Conservation (phyloP, 2,329 filamentous ascomycete genomes). For the Fusarium burgessii region DNA sequence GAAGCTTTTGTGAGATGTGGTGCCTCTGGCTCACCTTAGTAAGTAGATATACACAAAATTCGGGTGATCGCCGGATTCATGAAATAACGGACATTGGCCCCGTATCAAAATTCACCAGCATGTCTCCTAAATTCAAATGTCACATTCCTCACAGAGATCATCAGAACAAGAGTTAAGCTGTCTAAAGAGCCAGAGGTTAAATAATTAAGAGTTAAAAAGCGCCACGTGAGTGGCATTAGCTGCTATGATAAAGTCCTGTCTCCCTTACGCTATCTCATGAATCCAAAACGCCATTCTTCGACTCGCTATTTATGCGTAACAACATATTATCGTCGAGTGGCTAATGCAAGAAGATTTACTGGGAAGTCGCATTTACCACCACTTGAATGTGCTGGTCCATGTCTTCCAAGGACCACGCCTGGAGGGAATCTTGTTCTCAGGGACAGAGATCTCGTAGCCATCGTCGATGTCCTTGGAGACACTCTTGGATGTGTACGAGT, state of each 20-base stretch:
- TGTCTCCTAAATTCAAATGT: too few relatives aligned
- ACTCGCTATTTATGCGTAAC: not conserved
- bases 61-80: too few relatives aligned
- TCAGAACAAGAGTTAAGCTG: not conserved
- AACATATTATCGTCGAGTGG: not conserved
- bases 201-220: constrained; percentile 12
- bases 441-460: constrained; percentile 41
- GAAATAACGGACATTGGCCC: too few relatives aligned
- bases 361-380: constrained; percentile 21
- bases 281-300: constrained; percentile 10
- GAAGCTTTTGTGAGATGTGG: not conserved
- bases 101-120: not conserved
- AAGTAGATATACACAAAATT: too few relatives aligned
- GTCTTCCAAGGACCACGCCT: constrained; percentile 30
- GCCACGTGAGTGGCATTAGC: constrained; percentile 6
- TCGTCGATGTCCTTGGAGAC: constrained; percentile 40
- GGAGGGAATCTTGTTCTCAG: constrained; percentile 41
- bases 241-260: constrained; percentile 17
- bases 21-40: too few relatives aligned
- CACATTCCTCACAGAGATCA: not conserved
- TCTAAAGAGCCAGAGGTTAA: not conserved
- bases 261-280: constrained; percentile 14
- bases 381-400: constrained; percentile 22
- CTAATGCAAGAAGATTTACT: not conserved
- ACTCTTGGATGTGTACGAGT: constrained; percentile 45